Evolutionary conservation across 352 stramenopile species (phyloP).

Genomic region (Pythium chondricola): DNA sequence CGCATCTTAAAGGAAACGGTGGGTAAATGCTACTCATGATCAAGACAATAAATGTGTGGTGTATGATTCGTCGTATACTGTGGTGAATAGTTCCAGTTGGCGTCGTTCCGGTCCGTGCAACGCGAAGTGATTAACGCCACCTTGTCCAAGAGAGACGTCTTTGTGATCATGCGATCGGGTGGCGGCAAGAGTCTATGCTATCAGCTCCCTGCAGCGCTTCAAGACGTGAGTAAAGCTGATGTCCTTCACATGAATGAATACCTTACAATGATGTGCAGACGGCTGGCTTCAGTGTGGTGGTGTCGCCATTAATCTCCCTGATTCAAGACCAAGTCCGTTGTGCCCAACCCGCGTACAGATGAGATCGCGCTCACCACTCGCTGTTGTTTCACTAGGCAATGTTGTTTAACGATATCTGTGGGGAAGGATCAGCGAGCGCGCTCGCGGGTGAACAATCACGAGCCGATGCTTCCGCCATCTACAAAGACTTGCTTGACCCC

Average conservation of each 20-base stretch:
- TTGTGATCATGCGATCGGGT: constrained; percentile 91
- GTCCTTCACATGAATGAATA: neutral
- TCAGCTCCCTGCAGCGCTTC: constrained; percentile 75
- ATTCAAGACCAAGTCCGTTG: constrained; percentile 88
- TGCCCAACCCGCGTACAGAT: neutral
- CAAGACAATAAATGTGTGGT: too few relatives aligned
- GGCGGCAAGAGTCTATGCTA: constrained; percentile 88
- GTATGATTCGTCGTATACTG: constrained; percentile 23
- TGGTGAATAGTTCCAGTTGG: constrained; percentile 61
- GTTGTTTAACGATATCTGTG: constrained; percentile 66
- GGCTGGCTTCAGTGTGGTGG: constrained; percentile 81
- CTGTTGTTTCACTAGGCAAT: constrained; percentile 34
- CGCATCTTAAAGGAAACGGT: constrained; percentile 6
- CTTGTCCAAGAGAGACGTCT: constrained; percentile 80
- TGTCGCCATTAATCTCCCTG: constrained; percentile 90
- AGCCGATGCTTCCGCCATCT: constrained; percentile 45
- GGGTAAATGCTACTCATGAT: too few relatives aligned
- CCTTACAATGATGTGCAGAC: constrained; percentile 18
- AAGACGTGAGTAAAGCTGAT: constrained; percentile 32
- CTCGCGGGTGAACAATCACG: constrained; percentile 53
- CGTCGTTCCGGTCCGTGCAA: constrained; percentile 86
- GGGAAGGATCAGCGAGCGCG: constrained; percentile 37
- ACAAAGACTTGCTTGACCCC: constrained; percentile 80
- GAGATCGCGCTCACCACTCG: too few relatives aligned
- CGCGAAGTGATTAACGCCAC: constrained; percentile 89